Conservation (phyloP, 2,329 filamentous ascomycete species). For the Pseudogymnoascus sp. region DNA sequence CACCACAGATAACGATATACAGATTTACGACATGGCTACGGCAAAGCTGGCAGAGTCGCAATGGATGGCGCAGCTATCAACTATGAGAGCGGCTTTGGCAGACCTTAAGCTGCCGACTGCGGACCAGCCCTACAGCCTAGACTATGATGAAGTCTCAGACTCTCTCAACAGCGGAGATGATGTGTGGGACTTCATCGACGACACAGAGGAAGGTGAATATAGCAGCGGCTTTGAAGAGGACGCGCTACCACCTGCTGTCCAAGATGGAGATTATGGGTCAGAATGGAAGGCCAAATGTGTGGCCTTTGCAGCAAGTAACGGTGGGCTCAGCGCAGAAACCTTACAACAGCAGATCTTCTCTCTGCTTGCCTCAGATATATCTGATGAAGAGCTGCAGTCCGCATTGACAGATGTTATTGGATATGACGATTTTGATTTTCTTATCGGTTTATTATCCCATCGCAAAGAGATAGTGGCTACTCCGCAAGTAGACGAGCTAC, state of each 20-base stretch:
- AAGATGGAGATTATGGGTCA: conserved; percentile 41
- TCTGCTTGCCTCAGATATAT: conserved; percentile 58
- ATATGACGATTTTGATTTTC: conserved; percentile 87
- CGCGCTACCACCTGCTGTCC: conserved; percentile 28
- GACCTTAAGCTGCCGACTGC: conserved; percentile 50
- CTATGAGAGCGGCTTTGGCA: conserved; percentile 81
- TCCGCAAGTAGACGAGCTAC: conserved; percentile 37
- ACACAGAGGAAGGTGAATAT: conserved; percentile 58
- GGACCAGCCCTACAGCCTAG: conserved; percentile 28
- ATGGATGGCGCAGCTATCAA: conserved; percentile 79
- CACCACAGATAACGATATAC: background rate
- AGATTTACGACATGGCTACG: background rate
- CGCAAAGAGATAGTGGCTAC: conserved; percentile 56
- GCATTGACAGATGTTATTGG: conserved; percentile 83
- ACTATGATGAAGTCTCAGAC: conserved; percentile 47
- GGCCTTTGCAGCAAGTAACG: conserved; percentile 55
- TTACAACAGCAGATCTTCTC: conserved; percentile 72
- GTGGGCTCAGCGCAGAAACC: conserved; percentile 60
- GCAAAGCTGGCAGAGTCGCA: conserved; percentile 40
- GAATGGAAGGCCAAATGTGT: conserved; percentile 65
- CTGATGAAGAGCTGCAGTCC: conserved; percentile 85
- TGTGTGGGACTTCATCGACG: conserved; percentile 87
- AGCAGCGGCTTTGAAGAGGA: conserved; percentile 59
- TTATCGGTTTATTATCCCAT: conserved; percentile 81
- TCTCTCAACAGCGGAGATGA: conserved; percentile 64